Percentiles rank a stretch among this genome's conserved stretches.
These are phyloP conservation scores for Astrephomene gubernaculifera DNA, from an alignment of 139 green algal genomes.

Conservation along the genomic window DNA sequence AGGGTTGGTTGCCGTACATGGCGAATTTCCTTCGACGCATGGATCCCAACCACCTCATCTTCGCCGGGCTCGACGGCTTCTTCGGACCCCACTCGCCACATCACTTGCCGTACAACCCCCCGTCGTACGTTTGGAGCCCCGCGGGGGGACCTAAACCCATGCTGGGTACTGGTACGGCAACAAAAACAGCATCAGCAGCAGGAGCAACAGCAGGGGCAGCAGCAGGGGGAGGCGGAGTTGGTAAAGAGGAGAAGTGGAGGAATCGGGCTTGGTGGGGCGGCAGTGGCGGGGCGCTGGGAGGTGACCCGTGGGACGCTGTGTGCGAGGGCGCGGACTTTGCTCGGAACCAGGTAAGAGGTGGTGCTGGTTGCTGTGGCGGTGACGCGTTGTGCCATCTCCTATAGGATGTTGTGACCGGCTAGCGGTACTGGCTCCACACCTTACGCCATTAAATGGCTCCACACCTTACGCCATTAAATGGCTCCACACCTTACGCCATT, in stretches of 20 bases:
- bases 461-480: too few species aligned
- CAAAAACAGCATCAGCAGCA: background rate
- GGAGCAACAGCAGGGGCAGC: background rate
- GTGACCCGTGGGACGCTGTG: conserved; percentile 23
- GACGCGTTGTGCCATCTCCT: too few species aligned
- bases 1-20: conserved; percentile 57
- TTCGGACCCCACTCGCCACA: conserved; percentile 51
- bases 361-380: too few species aligned
- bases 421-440: too few species aligned
- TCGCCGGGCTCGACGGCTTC: conserved; percentile 38
- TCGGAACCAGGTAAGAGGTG: conserved; percentile 7
- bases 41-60: conserved; percentile 46
- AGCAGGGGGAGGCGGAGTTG: background rate
- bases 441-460: too few species aligned
- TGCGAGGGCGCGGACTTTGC: conserved; percentile 29
- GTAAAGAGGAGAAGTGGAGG: background rate
- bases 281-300: background rate
- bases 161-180: background rate
- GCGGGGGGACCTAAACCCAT: background rate
- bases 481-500: too few species aligned
- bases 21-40: conserved; percentile 45
- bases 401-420: too few species aligned
- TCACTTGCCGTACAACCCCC: conserved; percentile 50
- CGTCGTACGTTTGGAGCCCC: background rate
- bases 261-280: conserved; percentile 1